phyloP scores from a whole-genome alignment of 805 yeast species.

The Candida patagonica region DNA sequence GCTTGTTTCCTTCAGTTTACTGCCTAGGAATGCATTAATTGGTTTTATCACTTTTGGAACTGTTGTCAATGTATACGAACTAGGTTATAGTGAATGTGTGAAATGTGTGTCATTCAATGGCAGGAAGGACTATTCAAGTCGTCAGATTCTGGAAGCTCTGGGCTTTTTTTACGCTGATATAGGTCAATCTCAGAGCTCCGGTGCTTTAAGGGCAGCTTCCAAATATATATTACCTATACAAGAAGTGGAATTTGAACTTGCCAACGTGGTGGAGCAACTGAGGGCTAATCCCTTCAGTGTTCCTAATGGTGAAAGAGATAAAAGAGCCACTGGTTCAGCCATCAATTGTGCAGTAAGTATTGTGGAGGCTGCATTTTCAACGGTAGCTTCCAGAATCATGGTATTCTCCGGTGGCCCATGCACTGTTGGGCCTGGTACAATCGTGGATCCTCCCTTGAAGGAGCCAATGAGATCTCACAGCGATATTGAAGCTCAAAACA shows the following conservation, averaged over 20 bases:
- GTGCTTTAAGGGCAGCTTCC: conserved; percentile 20
- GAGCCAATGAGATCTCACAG: conserved; percentile 92
- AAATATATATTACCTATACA: conserved; percentile 60
- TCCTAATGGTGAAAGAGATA: conserved; percentile 58
- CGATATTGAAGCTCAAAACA: conserved; percentile 68
- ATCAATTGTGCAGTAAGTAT: conserved; percentile 67
- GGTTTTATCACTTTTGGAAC: conserved; percentile 89
- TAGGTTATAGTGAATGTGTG: conserved; percentile 54
- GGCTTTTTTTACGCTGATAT: conserved; percentile 32
- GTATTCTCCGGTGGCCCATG: conserved; percentile 86
- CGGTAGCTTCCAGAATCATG: conserved; percentile 71
- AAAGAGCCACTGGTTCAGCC: conserved; percentile 83
- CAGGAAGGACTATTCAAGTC: conserved; percentile 59
- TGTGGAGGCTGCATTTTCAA: conserved; percentile 60
- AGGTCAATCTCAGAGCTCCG: conserved; percentile 2
- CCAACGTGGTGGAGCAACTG: conserved; percentile 61
- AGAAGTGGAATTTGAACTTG: conserved; percentile 68
- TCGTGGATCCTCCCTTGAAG: conserved; percentile 73
- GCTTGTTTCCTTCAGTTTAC: conserved; percentile 60
- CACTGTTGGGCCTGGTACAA: conserved; percentile 79
- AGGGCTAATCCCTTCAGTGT: conserved; percentile 75
- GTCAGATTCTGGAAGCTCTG: conserved; percentile 48
- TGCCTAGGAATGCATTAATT: conserved; percentile 82
- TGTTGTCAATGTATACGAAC: conserved; percentile 79
- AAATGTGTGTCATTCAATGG: conserved; percentile 81